Evolutionary conservation across 129 eudicot genomes (phyloP).

Genomic region (Deinandra increscens): DNA sequence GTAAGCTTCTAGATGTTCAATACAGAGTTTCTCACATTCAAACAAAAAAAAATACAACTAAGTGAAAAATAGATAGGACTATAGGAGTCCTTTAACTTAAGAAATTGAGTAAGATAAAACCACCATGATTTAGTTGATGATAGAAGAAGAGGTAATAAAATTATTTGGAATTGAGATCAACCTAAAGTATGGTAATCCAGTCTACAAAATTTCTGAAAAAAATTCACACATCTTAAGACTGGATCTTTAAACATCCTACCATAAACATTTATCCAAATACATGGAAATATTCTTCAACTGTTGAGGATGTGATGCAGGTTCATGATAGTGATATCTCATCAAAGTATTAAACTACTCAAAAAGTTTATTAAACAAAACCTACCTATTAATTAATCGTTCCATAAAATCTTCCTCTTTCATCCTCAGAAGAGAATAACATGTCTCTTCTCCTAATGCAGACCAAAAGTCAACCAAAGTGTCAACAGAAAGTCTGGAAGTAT

Average conservation of each 20-base stretch:
- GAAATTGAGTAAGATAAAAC: background rate
- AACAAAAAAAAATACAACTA: too few relatives aligned
- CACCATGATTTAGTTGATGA: constrained; percentile 5
- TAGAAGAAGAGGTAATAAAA: background rate
- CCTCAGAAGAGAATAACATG: constrained; percentile 74
- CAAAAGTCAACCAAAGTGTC: constrained; percentile 96
- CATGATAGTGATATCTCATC: constrained; percentile 12
- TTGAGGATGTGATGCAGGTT: background rate
- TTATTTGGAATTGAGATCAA: background rate
- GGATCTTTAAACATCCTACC: background rate
- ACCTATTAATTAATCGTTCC: constrained; percentile 93
- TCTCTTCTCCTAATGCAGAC: constrained; percentile 96
- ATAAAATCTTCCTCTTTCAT: constrained; percentile 99
- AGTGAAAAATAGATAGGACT: too few relatives aligned
- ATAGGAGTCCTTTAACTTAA: background rate
- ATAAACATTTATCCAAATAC: background rate
- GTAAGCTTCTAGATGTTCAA: too few relatives aligned
- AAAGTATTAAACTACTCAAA: background rate
- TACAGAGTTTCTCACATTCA: too few relatives aligned
- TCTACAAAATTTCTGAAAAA: background rate
- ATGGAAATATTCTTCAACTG: background rate
- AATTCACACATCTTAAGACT: background rate
- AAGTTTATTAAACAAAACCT: constrained; percentile 14
- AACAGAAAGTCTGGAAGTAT: constrained; percentile 92
- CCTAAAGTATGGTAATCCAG: background rate